Percentiles rank a stretch among this genome's conserved stretches.
Evolutionary conservation across 169 alveolate genomes (phyloP).

Genomic region (Plasmodium vivax): DNA sequence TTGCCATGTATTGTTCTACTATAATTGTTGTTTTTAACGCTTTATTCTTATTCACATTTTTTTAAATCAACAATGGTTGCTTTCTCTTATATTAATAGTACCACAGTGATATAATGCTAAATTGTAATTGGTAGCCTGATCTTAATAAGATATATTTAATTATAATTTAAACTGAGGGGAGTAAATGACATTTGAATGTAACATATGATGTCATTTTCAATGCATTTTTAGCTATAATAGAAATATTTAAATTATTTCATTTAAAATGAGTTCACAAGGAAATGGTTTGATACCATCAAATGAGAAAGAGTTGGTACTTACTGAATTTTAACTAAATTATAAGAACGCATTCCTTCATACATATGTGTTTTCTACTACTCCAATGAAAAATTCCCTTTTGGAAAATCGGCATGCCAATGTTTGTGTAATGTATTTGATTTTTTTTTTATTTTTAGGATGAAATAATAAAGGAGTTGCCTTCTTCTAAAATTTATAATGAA

Average conservation of each 20-base stretch:
- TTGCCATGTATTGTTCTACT: no score
- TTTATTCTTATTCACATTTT: no score
- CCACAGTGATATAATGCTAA: no score
- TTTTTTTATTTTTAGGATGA: background rate
- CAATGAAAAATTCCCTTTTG: background rate
- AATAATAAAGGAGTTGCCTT: background rate
- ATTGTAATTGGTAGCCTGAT: no score
- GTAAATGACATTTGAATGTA: background rate
- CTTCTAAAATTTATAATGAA: background rate
- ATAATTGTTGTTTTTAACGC: no score
- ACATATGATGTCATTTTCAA: background rate
- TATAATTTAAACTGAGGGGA: background rate
- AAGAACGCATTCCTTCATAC: background rate
- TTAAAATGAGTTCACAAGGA: background rate
- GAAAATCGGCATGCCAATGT: no score
- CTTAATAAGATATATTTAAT: no score
- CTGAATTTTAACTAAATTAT: background rate
- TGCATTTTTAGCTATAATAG: background rate
- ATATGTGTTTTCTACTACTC: background rate
- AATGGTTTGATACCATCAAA: background rate
- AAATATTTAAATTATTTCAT: background rate
- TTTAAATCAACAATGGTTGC: no score
- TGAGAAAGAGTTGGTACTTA: background rate
- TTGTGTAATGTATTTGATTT: background rate
- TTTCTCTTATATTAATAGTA: no score